These are phyloP conservation scores for Zelopaecilomyces penicillatus DNA, from an alignment of 2,329 filamentous ascomycete genomes.

Conservation along the genomic window DNA sequence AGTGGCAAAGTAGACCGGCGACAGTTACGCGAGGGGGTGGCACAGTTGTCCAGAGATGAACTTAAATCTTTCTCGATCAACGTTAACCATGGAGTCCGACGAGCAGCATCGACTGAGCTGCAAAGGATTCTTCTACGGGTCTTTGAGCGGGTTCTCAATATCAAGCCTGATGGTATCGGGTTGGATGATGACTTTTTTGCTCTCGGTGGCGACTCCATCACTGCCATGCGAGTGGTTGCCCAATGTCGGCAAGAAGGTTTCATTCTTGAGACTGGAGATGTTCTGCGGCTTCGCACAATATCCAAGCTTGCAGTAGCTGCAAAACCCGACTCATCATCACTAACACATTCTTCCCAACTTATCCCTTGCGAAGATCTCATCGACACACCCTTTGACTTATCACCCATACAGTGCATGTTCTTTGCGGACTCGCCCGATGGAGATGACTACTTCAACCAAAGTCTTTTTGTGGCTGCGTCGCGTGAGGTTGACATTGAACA, in stretches of 20 bases:
- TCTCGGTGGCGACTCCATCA: background rate
- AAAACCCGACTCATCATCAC: background rate
- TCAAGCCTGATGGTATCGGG: background rate
- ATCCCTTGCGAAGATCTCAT: background rate
- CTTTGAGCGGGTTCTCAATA: background rate
- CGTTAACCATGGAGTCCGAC: background rate
- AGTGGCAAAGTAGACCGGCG: background rate
- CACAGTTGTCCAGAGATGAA: background rate
- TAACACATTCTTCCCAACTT: background rate
- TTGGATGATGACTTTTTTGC: background rate
- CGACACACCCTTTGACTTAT: background rate
- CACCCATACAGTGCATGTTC: conserved; percentile 1
- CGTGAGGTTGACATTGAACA: background rate
- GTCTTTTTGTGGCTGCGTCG: background rate
- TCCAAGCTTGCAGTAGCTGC: background rate
- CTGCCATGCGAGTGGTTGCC: background rate
- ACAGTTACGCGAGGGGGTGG: background rate
- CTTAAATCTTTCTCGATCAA: background rate
- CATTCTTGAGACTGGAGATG: background rate
- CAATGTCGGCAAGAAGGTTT: background rate
- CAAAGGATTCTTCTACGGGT: background rate
- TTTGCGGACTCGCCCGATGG: background rate
- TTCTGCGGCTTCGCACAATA: background rate
- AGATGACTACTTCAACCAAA: background rate
- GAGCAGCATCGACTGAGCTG: background rate